Percentiles rank a stretch among this genome's conserved stretches.
phyloP scores from a whole-genome alignment of 805 yeast genomes.

The Pichia ethanolica region DNA sequence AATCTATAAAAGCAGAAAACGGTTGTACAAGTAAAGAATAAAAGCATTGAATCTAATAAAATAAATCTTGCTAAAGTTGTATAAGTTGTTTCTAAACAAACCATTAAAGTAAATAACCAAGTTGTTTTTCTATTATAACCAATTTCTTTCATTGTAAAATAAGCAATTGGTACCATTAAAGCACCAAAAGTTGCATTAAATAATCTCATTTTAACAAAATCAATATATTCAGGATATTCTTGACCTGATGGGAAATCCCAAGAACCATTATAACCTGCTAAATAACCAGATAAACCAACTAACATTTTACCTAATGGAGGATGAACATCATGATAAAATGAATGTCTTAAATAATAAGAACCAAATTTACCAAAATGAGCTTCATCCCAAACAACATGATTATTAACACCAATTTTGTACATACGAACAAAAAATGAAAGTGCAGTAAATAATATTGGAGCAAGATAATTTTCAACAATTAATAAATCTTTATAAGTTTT shows the following conservation, averaged over 20 bases:
- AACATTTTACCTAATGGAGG: conserved; percentile 83
- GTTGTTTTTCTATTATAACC: conserved; percentile 65
- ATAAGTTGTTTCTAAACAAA: conserved; percentile 72
- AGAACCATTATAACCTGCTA: conserved; percentile 82
- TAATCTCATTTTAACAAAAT: conserved; percentile 79
- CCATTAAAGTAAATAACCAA: conserved; percentile 77
- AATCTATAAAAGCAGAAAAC: conserved; percentile 65
- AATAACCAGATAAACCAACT: conserved; percentile 67
- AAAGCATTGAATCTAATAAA: conserved; percentile 82
- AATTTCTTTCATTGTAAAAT: conserved; percentile 68
- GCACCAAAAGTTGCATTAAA: conserved; percentile 84
- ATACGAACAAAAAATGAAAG: conserved; percentile 69
- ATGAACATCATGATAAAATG: conserved; percentile 80
- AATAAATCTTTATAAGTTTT: conserved; percentile 10
- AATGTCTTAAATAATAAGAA: conserved; percentile 68
- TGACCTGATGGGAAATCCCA: conserved; percentile 85
- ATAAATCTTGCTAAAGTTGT: conserved; percentile 85
- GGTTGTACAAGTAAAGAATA: conserved; percentile 84
- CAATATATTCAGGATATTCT: conserved; percentile 65
- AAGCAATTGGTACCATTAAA: conserved; percentile 79
- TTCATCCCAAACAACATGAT: conserved; percentile 91
- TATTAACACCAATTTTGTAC: conserved; percentile 63
- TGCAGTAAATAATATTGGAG: conserved; percentile 59
- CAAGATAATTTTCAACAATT: conserved; percentile 30
- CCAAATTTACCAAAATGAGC: conserved; percentile 93